Base-by-base conservation (phyloP, 148 eudicot genomes). In the Chenopodium formosanum region DNA sequence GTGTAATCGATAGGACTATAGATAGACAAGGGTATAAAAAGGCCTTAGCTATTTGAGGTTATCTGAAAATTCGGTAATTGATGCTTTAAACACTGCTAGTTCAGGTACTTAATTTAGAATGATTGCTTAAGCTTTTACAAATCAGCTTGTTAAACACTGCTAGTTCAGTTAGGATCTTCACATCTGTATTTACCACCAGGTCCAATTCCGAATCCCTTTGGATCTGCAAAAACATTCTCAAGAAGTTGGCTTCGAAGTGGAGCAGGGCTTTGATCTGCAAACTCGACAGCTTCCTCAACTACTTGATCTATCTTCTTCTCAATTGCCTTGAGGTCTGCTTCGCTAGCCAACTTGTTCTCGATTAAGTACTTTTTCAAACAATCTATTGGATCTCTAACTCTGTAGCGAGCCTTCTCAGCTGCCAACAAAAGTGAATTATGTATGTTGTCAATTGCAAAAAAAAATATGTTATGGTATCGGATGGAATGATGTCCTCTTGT, bases 161-260 rank as follows among this genome's bases (percentile, higher is more conserved):
- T n/a, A n/a, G n/a, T n/a, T n/a, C n/a, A n/a, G 80, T 93, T 95
- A 46, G 98, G 98, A 82, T 95, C 98, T 86, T 95, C 98, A 46
- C 97, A 95, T 83, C 94, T 89, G 90, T 95, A 93, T 83, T 81
- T 92, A 31, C 98, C 98, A 87, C 93, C 96, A 27, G 97, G 98
- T 75, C 97, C 97, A 47, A 95, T 95, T 50, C 98, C 98, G 31
- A 95, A 95, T 75, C 98, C 98, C 83, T 86, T 93, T 9, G 98
- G 96, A 75, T 95, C 98, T 0, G 93, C 92, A 80, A 95, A 95
- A 16, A 95, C 98, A 52, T 93, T 95, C 79, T 95, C 94, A n/a
- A 95, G 84, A 83, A 95, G 93, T 84, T 95, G 97, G 86, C 85
- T 86, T 31, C 97, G 94, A 25, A 65, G 72, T 23, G 98, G 98